A percentile compares a stretch with the other conserved stretches of the same genome.
Evolutionary conservation across 202 grass and related monocot species (phyloP).

Genomic region (Digitaria exilis): DNA sequence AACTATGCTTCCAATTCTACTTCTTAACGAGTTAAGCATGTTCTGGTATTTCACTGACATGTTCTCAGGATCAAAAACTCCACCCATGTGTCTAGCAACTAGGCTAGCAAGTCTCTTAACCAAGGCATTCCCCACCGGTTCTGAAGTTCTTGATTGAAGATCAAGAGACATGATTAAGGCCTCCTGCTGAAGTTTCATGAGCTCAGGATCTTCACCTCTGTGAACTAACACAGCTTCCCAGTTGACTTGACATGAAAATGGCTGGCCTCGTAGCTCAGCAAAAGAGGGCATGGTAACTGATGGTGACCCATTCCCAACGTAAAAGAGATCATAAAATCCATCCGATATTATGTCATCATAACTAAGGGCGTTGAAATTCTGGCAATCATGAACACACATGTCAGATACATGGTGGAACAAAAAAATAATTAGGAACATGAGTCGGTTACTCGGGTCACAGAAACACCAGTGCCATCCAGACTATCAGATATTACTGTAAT

Average conservation of each 20-base stretch:
- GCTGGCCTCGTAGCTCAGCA: slow-evolving; percentile 57
- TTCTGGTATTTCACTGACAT: slow-evolving; percentile 61
- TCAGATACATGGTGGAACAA: slow-evolving; percentile 26
- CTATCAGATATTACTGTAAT: not conserved
- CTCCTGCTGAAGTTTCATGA: slow-evolving; percentile 83
- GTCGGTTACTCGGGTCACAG: not conserved
- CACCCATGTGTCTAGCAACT: slow-evolving; percentile 89
- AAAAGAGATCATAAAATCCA: slow-evolving; percentile 95
- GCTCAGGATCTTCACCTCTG: slow-evolving; percentile 81
- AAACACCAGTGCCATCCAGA: not conserved
- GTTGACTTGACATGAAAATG: slow-evolving; percentile 62
- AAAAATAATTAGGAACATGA: slow-evolving; percentile 4
- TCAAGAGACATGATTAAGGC: slow-evolving; percentile 53
- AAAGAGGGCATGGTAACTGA: slow-evolving; percentile 76
- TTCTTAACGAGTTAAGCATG: slow-evolving; percentile 60
- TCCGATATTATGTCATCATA: slow-evolving; percentile 96
- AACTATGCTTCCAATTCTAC: slow-evolving; percentile 60
- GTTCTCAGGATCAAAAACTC: slow-evolving; percentile 73
- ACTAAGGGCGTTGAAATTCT: slow-evolving; percentile 88
- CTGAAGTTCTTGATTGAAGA: slow-evolving; percentile 53
- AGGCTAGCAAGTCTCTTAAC: slow-evolving; percentile 79
- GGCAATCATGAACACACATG: slow-evolving; percentile 51
- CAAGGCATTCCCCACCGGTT: slow-evolving; percentile 63
- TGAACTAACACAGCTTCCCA: slow-evolving; percentile 90
- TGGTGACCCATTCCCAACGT: slow-evolving; percentile 49